Evolutionary conservation across 1,284 basidiomycete genomes (phyloP).

Genomic region (Irpex rosettiformis): DNA sequence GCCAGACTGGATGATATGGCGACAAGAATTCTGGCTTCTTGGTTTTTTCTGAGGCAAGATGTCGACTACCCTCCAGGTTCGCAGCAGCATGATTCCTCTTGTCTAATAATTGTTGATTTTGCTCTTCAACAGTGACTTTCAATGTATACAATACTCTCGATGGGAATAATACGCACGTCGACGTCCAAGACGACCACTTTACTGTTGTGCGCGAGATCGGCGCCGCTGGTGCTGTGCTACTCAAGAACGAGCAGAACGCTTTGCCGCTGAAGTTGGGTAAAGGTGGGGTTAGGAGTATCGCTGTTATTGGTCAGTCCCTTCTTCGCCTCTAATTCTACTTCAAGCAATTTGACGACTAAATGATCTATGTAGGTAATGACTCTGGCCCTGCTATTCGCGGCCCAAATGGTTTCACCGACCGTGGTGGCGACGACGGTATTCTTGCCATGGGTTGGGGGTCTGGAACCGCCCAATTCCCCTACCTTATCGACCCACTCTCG

Average conservation of each 20-base stretch:
- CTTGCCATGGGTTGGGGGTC: conserved; percentile 80
- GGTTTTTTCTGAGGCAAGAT: conserved; percentile 66
- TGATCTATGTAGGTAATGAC: conserved; percentile 51
- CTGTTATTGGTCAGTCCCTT: conserved; percentile 44
- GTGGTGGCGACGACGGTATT: conserved; percentile 62
- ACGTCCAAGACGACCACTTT: conserved; percentile 77
- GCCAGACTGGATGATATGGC: conserved; percentile 70
- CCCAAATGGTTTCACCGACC: conserved; percentile 72
- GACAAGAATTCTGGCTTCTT: conserved; percentile 58
- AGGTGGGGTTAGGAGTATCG: conserved; percentile 35
- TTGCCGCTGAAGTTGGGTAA: conserved; percentile 59
- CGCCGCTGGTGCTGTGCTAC: conserved; percentile 71
- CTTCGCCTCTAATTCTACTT: neutral
- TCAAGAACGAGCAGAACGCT: conserved; percentile 71
- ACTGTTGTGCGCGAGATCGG: conserved; percentile 72
- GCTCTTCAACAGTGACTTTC: conserved; percentile 45
- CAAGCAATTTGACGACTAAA: neutral
- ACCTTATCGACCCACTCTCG: conserved; percentile 62
- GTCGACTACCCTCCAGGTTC: conserved; percentile 44
- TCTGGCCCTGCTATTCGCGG: conserved; percentile 67
- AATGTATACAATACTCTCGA: conserved; percentile 52
- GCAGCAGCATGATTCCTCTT: too few relatives aligned
- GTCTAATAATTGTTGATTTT: too few relatives aligned
- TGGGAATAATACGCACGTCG: conserved; percentile 59
- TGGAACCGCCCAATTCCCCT: conserved; percentile 54